A percentile compares a stretch with the other conserved stretches of the same genome.
Conservation (phyloP, 352 stramenopile species). For the Pythium aristosporum region DNA sequence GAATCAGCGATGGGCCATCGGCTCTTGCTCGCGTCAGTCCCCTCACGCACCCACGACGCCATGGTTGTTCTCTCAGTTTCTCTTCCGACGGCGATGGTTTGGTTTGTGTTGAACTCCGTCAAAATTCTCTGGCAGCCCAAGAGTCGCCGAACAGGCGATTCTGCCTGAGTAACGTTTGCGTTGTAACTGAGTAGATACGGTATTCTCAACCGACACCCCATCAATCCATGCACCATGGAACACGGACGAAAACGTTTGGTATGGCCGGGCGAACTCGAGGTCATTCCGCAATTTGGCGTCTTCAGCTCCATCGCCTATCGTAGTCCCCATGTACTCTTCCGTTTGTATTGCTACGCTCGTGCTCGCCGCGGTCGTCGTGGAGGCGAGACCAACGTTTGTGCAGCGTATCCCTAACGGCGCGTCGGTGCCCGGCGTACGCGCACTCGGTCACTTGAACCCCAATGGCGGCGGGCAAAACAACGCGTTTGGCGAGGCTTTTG, state of each 20-base stretch:
- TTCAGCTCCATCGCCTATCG: not conserved
- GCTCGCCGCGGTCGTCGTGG: not conserved
- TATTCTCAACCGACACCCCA: slow-evolving; percentile 8
- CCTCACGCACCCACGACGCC: slow-evolving; percentile 26
- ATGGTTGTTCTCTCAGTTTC: slow-evolving; percentile 9
- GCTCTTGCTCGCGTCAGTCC: not conserved
- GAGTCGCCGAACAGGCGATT: slow-evolving; percentile 13
- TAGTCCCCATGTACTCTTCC: not conserved
- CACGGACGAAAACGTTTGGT: not conserved
- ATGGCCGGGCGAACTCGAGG: not conserved
- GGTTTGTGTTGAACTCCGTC: not conserved
- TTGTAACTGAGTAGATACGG: slow-evolving; percentile 11
- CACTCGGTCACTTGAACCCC: slow-evolving; percentile 53
- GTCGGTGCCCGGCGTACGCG: slow-evolving; percentile 41
- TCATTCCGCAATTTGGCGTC: slow-evolving; percentile 16
- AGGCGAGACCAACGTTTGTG: slow-evolving; percentile 47
- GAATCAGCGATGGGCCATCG: not conserved
- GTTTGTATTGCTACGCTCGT: not conserved
- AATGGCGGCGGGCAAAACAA: slow-evolving; percentile 54
- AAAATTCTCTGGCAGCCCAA: slow-evolving; percentile 9
- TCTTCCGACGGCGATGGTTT: not conserved
- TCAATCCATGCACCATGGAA: not conserved
- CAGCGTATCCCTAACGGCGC: slow-evolving; percentile 59
- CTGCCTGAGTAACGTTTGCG: slow-evolving; percentile 1
- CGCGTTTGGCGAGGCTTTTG: slow-evolving; percentile 62